Evolutionary conservation across 73 alveolate genomes (phyloP), one percentile per base, ranked within the genome.

Genomic region (Paramecium pentaurelia): DNA sequence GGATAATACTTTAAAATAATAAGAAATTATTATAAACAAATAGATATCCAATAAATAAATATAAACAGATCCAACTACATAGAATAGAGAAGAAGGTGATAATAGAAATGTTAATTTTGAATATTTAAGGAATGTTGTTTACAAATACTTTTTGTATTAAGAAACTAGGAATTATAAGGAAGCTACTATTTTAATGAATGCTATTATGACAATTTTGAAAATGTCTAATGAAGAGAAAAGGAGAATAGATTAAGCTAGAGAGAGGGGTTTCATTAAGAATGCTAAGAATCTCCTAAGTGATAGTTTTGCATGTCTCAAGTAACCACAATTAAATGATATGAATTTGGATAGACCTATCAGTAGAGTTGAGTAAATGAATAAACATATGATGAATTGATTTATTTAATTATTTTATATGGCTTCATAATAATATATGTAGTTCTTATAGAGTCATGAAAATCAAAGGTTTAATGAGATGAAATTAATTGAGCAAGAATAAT

Each of bases 91-190:
- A 28, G 40, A 73, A 3, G 38, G n/a, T 49, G 45, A 25, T 30
- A 54, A 22, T 22, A 54, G 9, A 51, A 30, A 47, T 7, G 58
- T 49, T 4, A 86, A 86, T 32, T 73, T 59, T 38, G 83, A 86
- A 30, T 86, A 86, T 38, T 58, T 86, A 32, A 86, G 28, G 77
- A 86, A 86, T 58, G 93, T 86, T 0, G 68, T 86, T 60, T 86
- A 59, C 25, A 86, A 86, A 86, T 86, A 86, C 86, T 86, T 86
- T 58, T 37, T 86, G 36, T 86, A 86, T 86, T 47, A 86, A 22
- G 93, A 86, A 86, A 73, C 68, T 10, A 86, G 86, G 27, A 37
- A 86, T 86, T 86, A 86, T 30, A 86, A 86, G n/a, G 93, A 86
- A 34, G 93, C 93, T 5, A 30, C 83, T 5, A 42, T 86, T n/a